Conservation (phyloP, 768 basidiomycete genomes). For the Tephrocybe rancida region DNA sequence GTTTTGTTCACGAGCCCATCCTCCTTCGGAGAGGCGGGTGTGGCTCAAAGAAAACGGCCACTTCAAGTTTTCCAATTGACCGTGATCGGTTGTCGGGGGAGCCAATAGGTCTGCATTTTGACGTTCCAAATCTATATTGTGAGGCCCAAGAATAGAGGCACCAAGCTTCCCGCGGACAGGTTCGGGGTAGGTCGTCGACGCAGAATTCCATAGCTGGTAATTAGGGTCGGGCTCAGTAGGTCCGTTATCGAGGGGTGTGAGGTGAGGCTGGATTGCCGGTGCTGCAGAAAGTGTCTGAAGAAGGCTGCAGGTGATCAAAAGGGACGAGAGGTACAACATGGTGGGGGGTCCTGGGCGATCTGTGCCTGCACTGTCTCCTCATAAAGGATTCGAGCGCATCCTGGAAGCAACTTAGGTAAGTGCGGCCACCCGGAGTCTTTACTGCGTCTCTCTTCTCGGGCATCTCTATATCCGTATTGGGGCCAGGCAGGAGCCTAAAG, state of each 20-base stretch:
- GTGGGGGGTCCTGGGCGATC: not conserved
- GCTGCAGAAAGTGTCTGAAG: conserved; percentile 1
- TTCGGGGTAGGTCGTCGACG: conserved; percentile 18
- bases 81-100: conserved; percentile 65
- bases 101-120: conserved; percentile 61
- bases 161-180: conserved; percentile 50
- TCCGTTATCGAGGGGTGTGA: not conserved
- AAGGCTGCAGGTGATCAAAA: conserved; percentile 2
- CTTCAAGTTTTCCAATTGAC: conserved; percentile 57
- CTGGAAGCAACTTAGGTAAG: not conserved
- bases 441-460: not conserved
- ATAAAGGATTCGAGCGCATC: not conserved
- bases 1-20: conserved; percentile 69
- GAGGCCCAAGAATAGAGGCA: conserved; percentile 52
- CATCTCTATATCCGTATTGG: not conserved
- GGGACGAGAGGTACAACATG: conserved; percentile 1
- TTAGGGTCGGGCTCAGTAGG: conserved; percentile 6
- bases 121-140: conserved; percentile 55
- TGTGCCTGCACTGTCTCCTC: not conserved
- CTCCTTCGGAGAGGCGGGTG: conserved; percentile 60
- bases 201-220: conserved; percentile 3
- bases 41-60: conserved; percentile 69
- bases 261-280: not conserved
- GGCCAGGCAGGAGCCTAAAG: not conserved
- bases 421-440: not conserved